Evolutionary conservation across 2,329 filamentous ascomycete genomes (phyloP).

Genomic region (Penicillium olsonii): DNA sequence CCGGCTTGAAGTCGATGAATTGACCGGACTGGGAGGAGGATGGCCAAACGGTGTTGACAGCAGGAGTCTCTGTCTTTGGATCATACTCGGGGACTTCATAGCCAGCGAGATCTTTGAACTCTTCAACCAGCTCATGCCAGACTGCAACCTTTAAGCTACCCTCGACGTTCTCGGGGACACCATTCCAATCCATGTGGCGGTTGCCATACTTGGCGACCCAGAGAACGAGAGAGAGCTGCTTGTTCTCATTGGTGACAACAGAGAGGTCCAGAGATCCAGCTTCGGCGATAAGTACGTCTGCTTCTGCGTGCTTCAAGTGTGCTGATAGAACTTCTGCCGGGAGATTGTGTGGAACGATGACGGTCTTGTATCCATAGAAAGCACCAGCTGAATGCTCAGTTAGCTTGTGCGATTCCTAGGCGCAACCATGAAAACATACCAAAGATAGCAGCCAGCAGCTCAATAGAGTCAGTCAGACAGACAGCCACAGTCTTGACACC

Average conservation of each 20-base stretch:
- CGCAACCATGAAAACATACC: slow-evolving; percentile 44
- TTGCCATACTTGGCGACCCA: slow-evolving; percentile 93
- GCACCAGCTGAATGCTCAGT: slow-evolving; percentile 64
- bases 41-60: slow-evolving; percentile 46
- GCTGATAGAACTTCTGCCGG: slow-evolving; percentile 67
- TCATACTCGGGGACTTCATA: slow-evolving; percentile 66
- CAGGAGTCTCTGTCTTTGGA: slow-evolving; percentile 51
- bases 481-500: slow-evolving; percentile 75
- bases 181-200: slow-evolving; percentile 93
- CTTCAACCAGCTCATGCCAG: slow-evolving; percentile 86
- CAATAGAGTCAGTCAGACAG: slow-evolving; percentile 90
- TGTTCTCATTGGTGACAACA: slow-evolving; percentile 67
- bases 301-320: slow-evolving; percentile 71
- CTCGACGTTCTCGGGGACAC: slow-evolving; percentile 75
- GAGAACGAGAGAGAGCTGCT: slow-evolving; percentile 73
- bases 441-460: slow-evolving; percentile 79
- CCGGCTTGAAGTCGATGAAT: slow-evolving; percentile 78
- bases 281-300: slow-evolving; percentile 79
- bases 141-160: slow-evolving; percentile 78
- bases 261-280: slow-evolving; percentile 86
- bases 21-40: slow-evolving; percentile 56
- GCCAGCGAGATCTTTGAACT: slow-evolving; percentile 61
- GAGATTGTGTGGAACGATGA: slow-evolving; percentile 82
- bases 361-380: slow-evolving; percentile 83
- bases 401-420: slow-evolving; percentile 11